Conservation (phyloP, 2,329 filamentous ascomycete species). For the Colletotrichum liriopes region DNA sequence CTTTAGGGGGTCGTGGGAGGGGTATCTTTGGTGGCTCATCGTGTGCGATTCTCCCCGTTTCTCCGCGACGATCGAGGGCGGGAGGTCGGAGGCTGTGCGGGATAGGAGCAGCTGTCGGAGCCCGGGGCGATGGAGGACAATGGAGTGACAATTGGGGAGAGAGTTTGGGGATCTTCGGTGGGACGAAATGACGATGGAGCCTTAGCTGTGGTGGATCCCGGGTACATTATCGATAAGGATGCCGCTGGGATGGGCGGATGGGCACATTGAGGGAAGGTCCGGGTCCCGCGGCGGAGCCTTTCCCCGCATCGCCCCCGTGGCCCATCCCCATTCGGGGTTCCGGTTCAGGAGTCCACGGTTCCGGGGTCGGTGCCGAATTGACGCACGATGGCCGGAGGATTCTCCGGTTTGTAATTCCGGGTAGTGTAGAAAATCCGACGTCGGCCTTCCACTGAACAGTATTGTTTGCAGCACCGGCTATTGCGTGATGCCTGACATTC, state of each 20-base stretch:
- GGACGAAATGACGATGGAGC: slow-evolving; percentile 26
- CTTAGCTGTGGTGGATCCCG: slow-evolving; percentile 16
- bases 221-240: slow-evolving; percentile 3
- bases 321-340: background rate
- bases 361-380: background rate
- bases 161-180: background rate
- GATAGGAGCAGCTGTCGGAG: background rate
- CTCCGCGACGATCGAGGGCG: background rate
- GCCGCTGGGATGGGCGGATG: background rate
- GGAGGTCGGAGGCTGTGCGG: background rate
- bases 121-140: slow-evolving; percentile 2
- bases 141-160: slow-evolving; percentile 10
- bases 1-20: slow-evolving; percentile 73
- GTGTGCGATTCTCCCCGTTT: slow-evolving; percentile 22
- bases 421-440: background rate
- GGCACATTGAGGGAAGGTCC: background rate
- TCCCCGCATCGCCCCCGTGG: slow-evolving; percentile 9
- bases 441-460: background rate
- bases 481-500: background rate
- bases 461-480: background rate
- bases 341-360: background rate
- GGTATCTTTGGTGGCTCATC: slow-evolving; percentile 74
- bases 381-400: background rate
- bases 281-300: slow-evolving; percentile 4
- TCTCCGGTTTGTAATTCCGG: background rate